A percentile compares a stretch with the other conserved stretches of the same genome.
These are phyloP conservation scores for Brassica incana DNA, from an alignment of 345 rosid genomes.

Conservation along the genomic window DNA sequence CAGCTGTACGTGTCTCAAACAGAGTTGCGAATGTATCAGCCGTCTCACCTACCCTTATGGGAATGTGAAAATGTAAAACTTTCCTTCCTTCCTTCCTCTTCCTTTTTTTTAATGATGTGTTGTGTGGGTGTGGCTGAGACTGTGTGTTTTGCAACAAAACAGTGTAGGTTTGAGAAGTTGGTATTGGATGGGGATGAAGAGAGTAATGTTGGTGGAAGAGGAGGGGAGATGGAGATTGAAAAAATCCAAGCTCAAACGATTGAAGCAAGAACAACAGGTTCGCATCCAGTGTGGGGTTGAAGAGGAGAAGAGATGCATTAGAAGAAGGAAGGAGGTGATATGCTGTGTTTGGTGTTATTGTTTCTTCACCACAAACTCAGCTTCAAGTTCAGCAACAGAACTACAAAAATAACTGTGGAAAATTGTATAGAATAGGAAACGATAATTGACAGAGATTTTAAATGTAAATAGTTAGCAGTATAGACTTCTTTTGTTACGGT, in stretches of 20 bases:
- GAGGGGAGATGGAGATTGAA: not conserved
- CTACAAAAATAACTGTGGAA: not conserved
- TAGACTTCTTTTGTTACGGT: not conserved
- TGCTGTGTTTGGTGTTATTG: slow-evolving; percentile 20
- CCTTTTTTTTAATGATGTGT: not conserved
- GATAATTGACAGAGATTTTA: slow-evolving; percentile 15
- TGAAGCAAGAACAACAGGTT: not conserved
- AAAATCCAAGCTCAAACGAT: not conserved
- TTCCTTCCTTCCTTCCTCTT: not conserved
- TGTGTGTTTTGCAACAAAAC: not conserved
- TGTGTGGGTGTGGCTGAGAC: not conserved
- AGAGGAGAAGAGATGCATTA: slow-evolving; percentile 49
- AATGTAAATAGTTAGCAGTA: slow-evolving; percentile 29
- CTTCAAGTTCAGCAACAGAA: slow-evolving; percentile 4
- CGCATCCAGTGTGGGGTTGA: slow-evolving; percentile 16
- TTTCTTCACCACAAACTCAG: slow-evolving; percentile 16
- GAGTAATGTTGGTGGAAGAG: not conserved
- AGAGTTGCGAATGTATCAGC: not conserved
- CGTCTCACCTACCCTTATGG: not conserved
- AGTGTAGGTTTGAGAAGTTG: not conserved
- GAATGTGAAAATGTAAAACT: not conserved
- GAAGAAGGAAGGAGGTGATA: slow-evolving; percentile 40
- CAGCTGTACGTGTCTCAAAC: not conserved
- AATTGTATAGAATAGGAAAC: not conserved
- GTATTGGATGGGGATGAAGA: not conserved